phyloP scores from a whole-genome alignment of 768 basidiomycete species.

The Auriscalpium microsporum region DNA sequence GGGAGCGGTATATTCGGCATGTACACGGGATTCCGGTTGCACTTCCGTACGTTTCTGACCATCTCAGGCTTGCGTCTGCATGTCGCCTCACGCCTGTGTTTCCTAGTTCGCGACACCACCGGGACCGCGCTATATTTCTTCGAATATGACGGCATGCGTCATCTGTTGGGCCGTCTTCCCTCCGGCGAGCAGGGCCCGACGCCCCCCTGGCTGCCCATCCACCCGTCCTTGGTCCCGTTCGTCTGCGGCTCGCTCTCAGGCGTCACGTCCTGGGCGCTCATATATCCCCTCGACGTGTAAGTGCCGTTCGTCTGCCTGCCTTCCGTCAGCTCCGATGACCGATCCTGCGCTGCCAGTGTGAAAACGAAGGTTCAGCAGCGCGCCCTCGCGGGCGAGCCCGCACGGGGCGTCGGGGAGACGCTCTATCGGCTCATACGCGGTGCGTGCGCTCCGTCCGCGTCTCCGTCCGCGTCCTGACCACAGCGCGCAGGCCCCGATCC shows the following conservation, averaged over 20 bases:
- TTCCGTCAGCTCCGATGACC: slow-evolving; percentile 9
- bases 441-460: slow-evolving; percentile 21
- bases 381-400: slow-evolving; percentile 69
- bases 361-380: slow-evolving; percentile 97
- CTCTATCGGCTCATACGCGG: slow-evolving; percentile 75
- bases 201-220: slow-evolving; percentile 83
- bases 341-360: slow-evolving; percentile 38
- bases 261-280: slow-evolving; percentile 48
- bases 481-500: slow-evolving; percentile 62
- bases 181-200: slow-evolving; percentile 74
- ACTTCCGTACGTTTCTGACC: slow-evolving; percentile 52
- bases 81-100: no score
- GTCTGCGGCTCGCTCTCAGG: slow-evolving; percentile 86
- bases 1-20: slow-evolving; percentile 55
- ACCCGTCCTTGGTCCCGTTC: slow-evolving; percentile 74
- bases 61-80: no score
- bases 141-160: slow-evolving; percentile 88
- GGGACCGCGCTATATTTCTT: slow-evolving; percentile 91
- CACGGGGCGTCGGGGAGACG: slow-evolving; percentile 67
- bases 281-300: slow-evolving; percentile 92
- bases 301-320: slow-evolving; percentile 17
- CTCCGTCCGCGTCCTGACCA: background rate
- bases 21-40: slow-evolving; percentile 81
- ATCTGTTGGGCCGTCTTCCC: slow-evolving; percentile 70
- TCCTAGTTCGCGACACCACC: slow-evolving; percentile 73